Conservation (phyloP, 768 basidiomycete species). For the Russula emetica region DNA sequence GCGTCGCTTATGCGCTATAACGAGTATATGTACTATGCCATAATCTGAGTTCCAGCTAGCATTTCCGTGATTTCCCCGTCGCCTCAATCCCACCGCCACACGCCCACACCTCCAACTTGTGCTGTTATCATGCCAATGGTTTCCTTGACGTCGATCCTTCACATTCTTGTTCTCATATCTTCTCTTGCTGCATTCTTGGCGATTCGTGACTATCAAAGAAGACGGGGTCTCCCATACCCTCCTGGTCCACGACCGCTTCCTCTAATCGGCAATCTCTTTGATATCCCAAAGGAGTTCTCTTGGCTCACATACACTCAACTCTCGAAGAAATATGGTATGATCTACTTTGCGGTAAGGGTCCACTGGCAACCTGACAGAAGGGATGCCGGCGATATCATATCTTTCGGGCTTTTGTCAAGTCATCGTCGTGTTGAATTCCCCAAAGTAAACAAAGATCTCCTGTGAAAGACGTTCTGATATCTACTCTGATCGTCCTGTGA, state of each 20-base stretch:
- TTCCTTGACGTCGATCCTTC: neutral
- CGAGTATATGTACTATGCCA: too few relatives aligned
- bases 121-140: neutral
- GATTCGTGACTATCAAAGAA: neutral
- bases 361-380: neutral
- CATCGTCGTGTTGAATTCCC: conserved; percentile 7
- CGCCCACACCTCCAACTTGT: neutral
- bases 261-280: conserved; percentile 13
- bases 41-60: too few relatives aligned
- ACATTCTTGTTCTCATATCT: neutral
- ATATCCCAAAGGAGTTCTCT: conserved; percentile 8
- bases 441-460: conserved; percentile 8
- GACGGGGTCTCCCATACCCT: conserved; percentile 8
- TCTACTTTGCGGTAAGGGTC: neutral
- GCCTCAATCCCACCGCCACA: too few relatives aligned
- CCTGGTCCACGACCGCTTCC: conserved; percentile 17
- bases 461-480: conserved; percentile 10
- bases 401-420: conserved; percentile 4
- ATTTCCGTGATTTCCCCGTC: too few relatives aligned
- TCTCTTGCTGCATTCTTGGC: neutral
- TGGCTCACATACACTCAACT: conserved; percentile 6
- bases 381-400: conserved; percentile 6
- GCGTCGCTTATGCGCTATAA: too few relatives aligned
- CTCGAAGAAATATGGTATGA: conserved; percentile 12
- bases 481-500: conserved; percentile 13